Evolutionary conservation across 202 grass and related monocot species (phyloP).

Genomic region (Schoenoplectus triqueter): DNA sequence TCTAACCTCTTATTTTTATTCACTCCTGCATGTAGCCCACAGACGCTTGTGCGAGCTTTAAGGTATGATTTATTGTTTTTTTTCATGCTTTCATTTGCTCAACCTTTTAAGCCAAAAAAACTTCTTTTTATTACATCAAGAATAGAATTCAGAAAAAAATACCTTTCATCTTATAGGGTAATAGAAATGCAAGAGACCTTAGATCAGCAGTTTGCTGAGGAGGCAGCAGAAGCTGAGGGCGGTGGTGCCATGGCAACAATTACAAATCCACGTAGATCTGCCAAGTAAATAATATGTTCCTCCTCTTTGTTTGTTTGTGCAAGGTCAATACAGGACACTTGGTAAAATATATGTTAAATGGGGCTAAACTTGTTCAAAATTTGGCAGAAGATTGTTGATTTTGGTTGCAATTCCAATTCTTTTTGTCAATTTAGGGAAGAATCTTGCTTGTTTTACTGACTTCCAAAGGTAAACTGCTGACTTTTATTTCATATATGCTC

Average conservation of each 20-base stretch:
- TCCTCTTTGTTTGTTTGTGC: constrained; percentile 17
- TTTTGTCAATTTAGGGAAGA: constrained; percentile 14
- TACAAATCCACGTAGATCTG: constrained; percentile 84
- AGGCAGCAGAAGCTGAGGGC: constrained; percentile 97
- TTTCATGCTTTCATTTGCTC: constrained; percentile 32
- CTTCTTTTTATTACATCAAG: constrained; percentile 5
- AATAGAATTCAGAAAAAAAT: not conserved
- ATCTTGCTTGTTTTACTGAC: not conserved
- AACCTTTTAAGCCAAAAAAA: constrained; percentile 31
- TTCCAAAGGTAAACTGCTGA: constrained; percentile 10
- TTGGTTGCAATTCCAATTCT: not conserved
- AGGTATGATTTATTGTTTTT: constrained; percentile 59
- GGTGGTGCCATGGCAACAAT: constrained; percentile 79
- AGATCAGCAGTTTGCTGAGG: constrained; percentile 97
- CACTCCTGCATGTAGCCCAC: constrained; percentile 74
- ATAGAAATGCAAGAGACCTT: constrained; percentile 99
- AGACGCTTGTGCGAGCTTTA: constrained; percentile 90
- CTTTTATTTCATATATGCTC: constrained; percentile 33
- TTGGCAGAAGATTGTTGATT: not conserved
- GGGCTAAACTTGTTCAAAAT: not conserved
- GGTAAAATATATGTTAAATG: not conserved
- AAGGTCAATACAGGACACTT: not conserved
- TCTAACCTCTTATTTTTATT: constrained; percentile 33
- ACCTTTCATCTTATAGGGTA: constrained; percentile 53
- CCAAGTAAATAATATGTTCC: constrained; percentile 62